These are phyloP conservation scores for Aspergillus neoniger DNA, from an alignment of 2,329 filamentous ascomycete genomes.

Conservation along the genomic window DNA sequence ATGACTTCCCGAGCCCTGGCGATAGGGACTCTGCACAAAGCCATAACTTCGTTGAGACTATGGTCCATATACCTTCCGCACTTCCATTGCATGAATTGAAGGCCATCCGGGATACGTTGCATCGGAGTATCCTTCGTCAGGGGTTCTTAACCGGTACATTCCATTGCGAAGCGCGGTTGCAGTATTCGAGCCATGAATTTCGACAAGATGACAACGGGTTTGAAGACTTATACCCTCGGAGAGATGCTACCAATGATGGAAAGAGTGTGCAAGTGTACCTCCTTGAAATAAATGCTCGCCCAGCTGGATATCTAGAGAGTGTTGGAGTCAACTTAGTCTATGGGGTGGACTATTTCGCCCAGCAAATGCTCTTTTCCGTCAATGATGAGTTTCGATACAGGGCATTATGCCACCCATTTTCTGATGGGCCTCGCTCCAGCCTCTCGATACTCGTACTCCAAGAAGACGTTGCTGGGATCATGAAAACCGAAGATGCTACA, in stretches of 20 bases:
- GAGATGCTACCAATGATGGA: neutral
- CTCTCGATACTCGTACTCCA: no score
- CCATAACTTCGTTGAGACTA: constrained; percentile 7
- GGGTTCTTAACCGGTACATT: constrained; percentile 5
- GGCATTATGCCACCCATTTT: neutral
- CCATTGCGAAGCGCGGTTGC: constrained; percentile 14
- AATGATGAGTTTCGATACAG: neutral
- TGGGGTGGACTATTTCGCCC: constrained; percentile 13
- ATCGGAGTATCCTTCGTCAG: neutral
- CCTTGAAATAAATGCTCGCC: constrained; percentile 13
- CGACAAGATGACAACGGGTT: neutral
- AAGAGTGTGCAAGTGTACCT: neutral
- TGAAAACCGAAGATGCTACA: no score
- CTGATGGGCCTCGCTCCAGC: neutral
- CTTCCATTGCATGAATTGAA: constrained; percentile 1
- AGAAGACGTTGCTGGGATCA: no score
- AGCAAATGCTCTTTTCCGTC: neutral
- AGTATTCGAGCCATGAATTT: neutral
- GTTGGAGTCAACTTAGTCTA: neutral
- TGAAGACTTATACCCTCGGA: neutral
- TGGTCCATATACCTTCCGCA: neutral
- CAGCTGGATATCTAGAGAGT: neutral
- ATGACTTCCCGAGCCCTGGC: constrained; percentile 17
- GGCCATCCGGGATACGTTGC: neutral
- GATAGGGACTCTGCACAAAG: neutral